phyloP scores from a whole-genome alignment of 1,139 yeast genomes.

The Geotrichum histeridarum region DNA sequence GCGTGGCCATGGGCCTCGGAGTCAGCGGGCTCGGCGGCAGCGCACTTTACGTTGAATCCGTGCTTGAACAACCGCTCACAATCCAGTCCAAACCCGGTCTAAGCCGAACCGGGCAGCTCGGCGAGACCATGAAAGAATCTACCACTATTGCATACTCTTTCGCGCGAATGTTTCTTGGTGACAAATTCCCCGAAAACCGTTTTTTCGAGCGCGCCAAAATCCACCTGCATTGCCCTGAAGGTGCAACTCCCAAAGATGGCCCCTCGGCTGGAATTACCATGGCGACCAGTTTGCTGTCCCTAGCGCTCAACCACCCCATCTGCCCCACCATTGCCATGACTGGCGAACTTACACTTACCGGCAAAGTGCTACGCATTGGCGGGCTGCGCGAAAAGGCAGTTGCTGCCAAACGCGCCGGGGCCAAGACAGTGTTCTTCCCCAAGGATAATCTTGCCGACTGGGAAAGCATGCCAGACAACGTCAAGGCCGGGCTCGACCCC shows the following conservation, averaged over 20 bases:
- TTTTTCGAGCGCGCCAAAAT: slow-evolving; percentile 90
- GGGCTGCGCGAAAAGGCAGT: slow-evolving; percentile 91
- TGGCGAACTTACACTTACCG: slow-evolving; percentile 91
- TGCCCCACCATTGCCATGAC: slow-evolving; percentile 91
- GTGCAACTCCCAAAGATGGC: slow-evolving; percentile 96
- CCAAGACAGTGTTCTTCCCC: slow-evolving; percentile 85
- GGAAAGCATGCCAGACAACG: slow-evolving; percentile 87
- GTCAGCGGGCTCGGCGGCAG: slow-evolving; percentile 93
- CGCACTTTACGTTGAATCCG: slow-evolving; percentile 89
- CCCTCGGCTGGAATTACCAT: slow-evolving; percentile 97
- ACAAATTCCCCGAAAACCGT: slow-evolving; percentile 72
- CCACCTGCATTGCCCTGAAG: slow-evolving; percentile 96
- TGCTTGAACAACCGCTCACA: slow-evolving; percentile 74
- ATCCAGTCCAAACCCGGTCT: slow-evolving; percentile 37
- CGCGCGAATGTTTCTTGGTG: slow-evolving; percentile 75
- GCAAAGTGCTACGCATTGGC: slow-evolving; percentile 89
- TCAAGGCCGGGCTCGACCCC: slow-evolving; percentile 78
- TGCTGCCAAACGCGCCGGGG: slow-evolving; percentile 95
- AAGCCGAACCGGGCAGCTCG: slow-evolving; percentile 85
- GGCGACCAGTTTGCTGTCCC: slow-evolving; percentile 80
- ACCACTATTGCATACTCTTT: slow-evolving; percentile 89
- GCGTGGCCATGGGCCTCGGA: slow-evolving; percentile 95
- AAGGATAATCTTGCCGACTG: slow-evolving; percentile 88
- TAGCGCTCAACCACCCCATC: slow-evolving; percentile 61
- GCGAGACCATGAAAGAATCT: slow-evolving; percentile 96